Conservation (phyloP, 441 rosid genomes). For the Gossypium lobatum region DNA sequence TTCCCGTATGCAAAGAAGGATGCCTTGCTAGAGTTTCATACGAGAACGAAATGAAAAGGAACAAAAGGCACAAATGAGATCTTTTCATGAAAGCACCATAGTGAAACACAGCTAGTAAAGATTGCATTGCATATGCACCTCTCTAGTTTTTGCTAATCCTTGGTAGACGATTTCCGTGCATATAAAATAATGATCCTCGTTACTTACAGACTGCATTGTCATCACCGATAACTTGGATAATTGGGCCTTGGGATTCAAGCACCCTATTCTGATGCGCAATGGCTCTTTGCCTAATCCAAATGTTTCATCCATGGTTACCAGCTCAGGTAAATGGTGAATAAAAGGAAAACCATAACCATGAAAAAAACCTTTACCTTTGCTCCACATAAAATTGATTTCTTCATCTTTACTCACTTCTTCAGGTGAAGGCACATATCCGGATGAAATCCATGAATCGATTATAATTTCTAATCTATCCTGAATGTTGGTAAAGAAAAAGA, state of each 20-base stretch:
- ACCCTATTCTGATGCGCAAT: constrained; percentile 62
- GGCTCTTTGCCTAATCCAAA: constrained; percentile 38
- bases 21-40: constrained; percentile 34
- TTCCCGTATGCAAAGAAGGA: constrained; percentile 53
- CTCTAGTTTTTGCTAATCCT: constrained; percentile 24
- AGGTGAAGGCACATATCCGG: constrained; percentile 58
- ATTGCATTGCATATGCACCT: constrained; percentile 23
- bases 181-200: constrained; percentile 43
- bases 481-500: constrained; percentile 13
- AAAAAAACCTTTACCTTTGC: constrained; percentile 34
- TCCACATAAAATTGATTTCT: constrained; percentile 55
- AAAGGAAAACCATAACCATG: neutral
- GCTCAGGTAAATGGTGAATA: constrained; percentile 9
- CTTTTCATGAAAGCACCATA: neutral
- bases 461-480: constrained; percentile 88
- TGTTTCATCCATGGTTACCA: neutral
- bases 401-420: constrained; percentile 72
- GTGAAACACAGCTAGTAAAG: neutral
- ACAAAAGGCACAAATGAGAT: neutral
- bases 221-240: constrained; percentile 36
- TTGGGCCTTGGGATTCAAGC: constrained; percentile 35
- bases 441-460: constrained; percentile 64
- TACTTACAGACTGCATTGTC: constrained; percentile 40
- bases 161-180: constrained; percentile 37
- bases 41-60: neutral